Conservation (phyloP, 2,329 filamentous ascomycete genomes). For the Stagonosporopsis cucurbitacearum region DNA sequence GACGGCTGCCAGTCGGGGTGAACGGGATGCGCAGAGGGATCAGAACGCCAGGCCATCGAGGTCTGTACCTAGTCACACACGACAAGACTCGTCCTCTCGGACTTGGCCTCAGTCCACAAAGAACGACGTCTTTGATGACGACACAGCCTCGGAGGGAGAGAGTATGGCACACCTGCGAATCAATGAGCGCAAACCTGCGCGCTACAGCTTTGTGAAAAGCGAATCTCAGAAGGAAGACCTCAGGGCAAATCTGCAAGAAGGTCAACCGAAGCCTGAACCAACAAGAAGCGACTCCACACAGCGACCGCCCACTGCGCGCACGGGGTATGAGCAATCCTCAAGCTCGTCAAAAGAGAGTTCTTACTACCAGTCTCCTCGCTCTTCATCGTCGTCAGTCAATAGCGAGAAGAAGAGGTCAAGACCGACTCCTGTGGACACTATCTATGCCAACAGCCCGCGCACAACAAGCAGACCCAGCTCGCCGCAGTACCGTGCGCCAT, state of each 20-base stretch:
- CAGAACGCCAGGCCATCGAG: slow-evolving; percentile 39
- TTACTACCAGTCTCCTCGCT: slow-evolving; percentile 38
- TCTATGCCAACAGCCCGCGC: slow-evolving; percentile 25
- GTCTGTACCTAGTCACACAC: slow-evolving; percentile 32
- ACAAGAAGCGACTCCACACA: slow-evolving; percentile 26
- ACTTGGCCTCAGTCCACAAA: slow-evolving; percentile 22
- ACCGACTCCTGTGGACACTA: slow-evolving; percentile 29
- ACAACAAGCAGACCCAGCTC: slow-evolving; percentile 36
- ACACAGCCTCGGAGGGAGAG: slow-evolving; percentile 38
- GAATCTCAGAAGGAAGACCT: slow-evolving; percentile 46
- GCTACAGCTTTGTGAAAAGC: slow-evolving; percentile 50
- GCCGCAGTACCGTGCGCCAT: slow-evolving; percentile 31
- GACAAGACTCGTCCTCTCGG: slow-evolving; percentile 30
- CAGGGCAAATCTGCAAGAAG: slow-evolving; percentile 34
- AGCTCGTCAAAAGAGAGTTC: slow-evolving; percentile 34
- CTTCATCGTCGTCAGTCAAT: slow-evolving; percentile 41
- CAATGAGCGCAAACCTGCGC: slow-evolving; percentile 41
- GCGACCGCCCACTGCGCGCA: slow-evolving; percentile 23
- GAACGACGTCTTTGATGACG: slow-evolving; percentile 41
- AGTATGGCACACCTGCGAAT: slow-evolving; percentile 37
- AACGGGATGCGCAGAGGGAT: slow-evolving; percentile 18
- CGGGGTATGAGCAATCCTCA: slow-evolving; percentile 28
- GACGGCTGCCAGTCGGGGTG: slow-evolving; percentile 29
- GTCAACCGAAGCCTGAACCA: slow-evolving; percentile 24
- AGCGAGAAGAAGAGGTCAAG: slow-evolving; percentile 24